These are phyloP conservation scores for Gnaphalium uliginosum DNA, from an alignment of 129 eudicot species.

Conservation along the genomic window DNA sequence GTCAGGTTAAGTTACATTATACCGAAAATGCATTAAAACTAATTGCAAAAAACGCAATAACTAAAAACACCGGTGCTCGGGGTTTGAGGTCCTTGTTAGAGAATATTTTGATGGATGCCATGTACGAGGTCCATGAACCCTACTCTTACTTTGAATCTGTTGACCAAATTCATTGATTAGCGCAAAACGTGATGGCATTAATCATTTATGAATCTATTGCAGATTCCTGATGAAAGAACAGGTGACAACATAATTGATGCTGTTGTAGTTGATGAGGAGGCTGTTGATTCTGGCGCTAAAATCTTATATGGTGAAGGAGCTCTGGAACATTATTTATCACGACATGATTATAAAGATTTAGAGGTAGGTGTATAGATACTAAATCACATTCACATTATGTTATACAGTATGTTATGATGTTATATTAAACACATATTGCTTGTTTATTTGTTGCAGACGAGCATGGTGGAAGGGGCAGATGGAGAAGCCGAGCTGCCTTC, in stretches of 20 bases:
- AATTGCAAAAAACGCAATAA: conserved; percentile 66
- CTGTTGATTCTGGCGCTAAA: conserved; percentile 67
- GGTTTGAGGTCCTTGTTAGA: conserved; percentile 75
- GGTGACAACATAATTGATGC: conserved; percentile 69
- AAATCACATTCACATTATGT: not conserved
- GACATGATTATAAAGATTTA: conserved; percentile 35
- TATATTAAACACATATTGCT: not conserved
- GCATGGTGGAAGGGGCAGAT: conserved; percentile 46
- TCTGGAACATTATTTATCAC: conserved; percentile 49
- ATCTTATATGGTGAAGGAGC: conserved; percentile 78
- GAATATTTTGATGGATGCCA: conserved; percentile 73
- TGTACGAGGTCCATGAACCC: conserved; percentile 65
- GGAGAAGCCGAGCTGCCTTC: conserved; percentile 76
- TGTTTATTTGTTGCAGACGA: conserved; percentile 36
- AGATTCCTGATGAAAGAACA: conserved; percentile 84
- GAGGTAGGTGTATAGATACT: conserved; percentile 42
- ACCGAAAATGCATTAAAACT: conserved; percentile 65
- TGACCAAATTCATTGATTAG: not conserved
- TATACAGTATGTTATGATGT: not conserved
- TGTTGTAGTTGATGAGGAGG: conserved; percentile 71
- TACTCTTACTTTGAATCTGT: not conserved
- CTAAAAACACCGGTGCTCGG: conserved; percentile 76
- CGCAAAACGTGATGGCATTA: not conserved
- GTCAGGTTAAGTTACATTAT: conserved; percentile 69
- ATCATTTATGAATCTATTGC: conserved; percentile 23